Conservation (phyloP, 306 rosid species). For the Casuarina cunninghamiana region DNA sequence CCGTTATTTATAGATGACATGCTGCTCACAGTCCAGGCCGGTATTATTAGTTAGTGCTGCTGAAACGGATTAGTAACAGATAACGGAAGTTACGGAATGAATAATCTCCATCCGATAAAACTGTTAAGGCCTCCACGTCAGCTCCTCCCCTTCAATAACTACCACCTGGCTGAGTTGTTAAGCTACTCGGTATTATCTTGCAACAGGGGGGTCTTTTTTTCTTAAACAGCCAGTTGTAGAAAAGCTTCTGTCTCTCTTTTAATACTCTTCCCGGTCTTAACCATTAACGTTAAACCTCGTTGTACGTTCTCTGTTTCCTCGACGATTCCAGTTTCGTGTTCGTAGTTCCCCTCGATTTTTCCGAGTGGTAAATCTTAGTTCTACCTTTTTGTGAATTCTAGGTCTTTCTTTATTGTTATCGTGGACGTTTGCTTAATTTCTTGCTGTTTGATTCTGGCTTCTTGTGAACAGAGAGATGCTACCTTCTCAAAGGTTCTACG, state of each 20-base stretch:
- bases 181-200: no score
- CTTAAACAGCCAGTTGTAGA: background rate
- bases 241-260: background rate
- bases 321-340: constrained; percentile 4
- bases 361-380: background rate
- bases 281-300: constrained; percentile 26
- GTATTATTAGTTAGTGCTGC: no score
- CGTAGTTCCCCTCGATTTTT: background rate
- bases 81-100: no score
- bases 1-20: no score
- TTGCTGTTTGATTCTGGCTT: background rate
- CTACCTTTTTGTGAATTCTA: background rate
- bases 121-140: no score
- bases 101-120: no score
- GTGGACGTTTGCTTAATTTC: background rate
- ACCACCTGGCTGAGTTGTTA: no score
- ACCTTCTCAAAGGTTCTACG: constrained; percentile 47
- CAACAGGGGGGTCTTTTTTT: no score
- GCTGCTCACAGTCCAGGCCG: no score
- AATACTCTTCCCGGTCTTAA: constrained; percentile 16
- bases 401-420: background rate
- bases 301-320: background rate
- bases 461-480: constrained; percentile 29
- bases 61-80: no score
- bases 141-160: no score